Conservation (phyloP, 75 land plant species). For the Cupressus sempervirens region DNA sequence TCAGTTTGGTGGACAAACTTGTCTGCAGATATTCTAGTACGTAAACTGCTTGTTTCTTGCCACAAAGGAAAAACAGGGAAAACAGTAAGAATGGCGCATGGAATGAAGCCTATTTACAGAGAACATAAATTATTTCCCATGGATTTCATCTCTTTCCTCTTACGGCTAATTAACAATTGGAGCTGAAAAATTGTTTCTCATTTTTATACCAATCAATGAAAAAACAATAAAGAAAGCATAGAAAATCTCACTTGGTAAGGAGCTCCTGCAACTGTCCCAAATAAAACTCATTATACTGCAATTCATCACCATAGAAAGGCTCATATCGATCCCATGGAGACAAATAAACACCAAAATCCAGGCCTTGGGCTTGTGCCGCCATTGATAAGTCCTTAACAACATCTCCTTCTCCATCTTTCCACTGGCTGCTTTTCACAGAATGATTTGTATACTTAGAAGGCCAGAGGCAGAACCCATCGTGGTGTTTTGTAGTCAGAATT, state of each 20-base stretch:
- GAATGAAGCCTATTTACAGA: too few relatives aligned
- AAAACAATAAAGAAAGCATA: constrained; percentile 29
- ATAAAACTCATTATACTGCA: constrained; percentile 78
- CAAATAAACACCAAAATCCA: constrained; percentile 86
- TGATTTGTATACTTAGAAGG: constrained; percentile 79
- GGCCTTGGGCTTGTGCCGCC: constrained; percentile 48
- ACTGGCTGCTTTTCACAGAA: constrained; percentile 55
- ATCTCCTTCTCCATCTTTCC: constrained; percentile 77
- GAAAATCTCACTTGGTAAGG: constrained; percentile 44
- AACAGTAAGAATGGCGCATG: too few relatives aligned
- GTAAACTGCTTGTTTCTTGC: too few relatives aligned
- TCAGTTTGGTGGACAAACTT: too few relatives aligned
- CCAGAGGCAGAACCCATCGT: constrained; percentile 98
- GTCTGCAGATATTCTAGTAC: too few relatives aligned
- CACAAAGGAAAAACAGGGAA: too few relatives aligned
- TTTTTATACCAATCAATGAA: neutral
- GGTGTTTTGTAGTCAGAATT: constrained; percentile 87
- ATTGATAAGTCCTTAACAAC: constrained; percentile 63
- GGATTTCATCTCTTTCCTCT: too few relatives aligned
- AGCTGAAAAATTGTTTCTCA: neutral
- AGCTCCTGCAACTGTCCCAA: constrained; percentile 85
- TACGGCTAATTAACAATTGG: neutral
- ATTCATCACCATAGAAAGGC: constrained; percentile 58
- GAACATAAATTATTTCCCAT: too few relatives aligned
- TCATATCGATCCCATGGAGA: constrained; percentile 99